These are phyloP conservation scores for Puccinia novopanici DNA, from an alignment of 1,284 basidiomycete genomes.

Conservation along the genomic window DNA sequence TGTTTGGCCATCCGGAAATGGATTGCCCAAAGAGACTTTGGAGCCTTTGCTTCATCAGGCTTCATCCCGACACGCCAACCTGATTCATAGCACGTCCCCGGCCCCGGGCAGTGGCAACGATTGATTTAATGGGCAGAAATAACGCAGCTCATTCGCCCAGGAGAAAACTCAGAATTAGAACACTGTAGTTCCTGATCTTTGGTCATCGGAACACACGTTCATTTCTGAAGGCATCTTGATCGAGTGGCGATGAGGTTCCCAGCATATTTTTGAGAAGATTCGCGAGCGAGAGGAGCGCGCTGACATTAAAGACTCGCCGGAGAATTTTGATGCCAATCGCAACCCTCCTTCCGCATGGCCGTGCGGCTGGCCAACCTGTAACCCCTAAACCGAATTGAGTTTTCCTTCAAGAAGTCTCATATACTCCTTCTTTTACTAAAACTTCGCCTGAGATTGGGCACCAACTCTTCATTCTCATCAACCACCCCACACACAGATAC, in stretches of 20 bases:
- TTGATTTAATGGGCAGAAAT: neutral
- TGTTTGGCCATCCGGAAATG: neutral
- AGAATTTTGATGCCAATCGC: neutral
- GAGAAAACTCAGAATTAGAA: neutral
- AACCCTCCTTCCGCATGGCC: neutral
- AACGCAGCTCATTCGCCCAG: neutral
- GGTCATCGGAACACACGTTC: neutral
- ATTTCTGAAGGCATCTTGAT: neutral
- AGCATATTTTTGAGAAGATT: neutral
- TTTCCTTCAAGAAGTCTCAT: neutral
- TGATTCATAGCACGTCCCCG: too few relatives aligned
- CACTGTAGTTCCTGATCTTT: neutral
- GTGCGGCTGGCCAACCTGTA: neutral
- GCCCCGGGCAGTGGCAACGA: neutral
- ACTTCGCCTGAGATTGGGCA: neutral
- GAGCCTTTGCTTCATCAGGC: too few relatives aligned
- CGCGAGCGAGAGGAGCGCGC: neutral
- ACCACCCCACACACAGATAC: neutral
- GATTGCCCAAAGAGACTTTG: neutral
- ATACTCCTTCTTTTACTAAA: neutral
- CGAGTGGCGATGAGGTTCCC: neutral
- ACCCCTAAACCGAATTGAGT: neutral
- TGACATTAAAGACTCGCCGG: slow-evolving; percentile 1
- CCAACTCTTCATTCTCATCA: neutral
- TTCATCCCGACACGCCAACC: neutral